Percentiles rank a stretch among this genome's conserved stretches.
Evolutionary conservation across 139 green algal species (phyloP).

Genomic region (Zygnema circumcarinatum): DNA sequence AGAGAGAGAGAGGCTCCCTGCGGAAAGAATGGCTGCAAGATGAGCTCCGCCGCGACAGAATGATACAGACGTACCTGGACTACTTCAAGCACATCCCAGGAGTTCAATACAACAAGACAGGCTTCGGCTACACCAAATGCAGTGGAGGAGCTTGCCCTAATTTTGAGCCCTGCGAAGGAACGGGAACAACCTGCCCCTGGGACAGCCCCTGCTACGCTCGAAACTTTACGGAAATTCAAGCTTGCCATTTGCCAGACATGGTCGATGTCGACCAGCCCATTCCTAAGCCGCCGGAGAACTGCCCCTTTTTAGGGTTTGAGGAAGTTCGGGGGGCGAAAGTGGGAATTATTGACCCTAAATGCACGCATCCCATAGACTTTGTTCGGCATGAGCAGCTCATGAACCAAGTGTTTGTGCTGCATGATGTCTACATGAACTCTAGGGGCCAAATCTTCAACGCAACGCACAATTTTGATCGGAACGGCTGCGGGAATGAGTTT

Average conservation of each 20-base stretch:
- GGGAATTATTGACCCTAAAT: background rate
- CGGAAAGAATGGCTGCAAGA: background rate
- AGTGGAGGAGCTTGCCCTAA: background rate
- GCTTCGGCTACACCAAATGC: background rate
- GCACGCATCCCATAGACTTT: background rate
- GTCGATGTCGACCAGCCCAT: background rate
- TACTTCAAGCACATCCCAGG: background rate
- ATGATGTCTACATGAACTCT: slow-evolving; percentile 35
- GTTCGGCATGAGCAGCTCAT: background rate
- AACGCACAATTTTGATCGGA: slow-evolving; percentile 22
- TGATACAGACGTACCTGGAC: background rate
- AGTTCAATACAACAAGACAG: background rate
- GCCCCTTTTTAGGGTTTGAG: background rate
- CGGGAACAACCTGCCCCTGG: background rate
- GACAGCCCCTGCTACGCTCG: background rate
- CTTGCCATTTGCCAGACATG: background rate
- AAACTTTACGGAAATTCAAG: background rate
- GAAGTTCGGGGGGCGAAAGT: background rate
- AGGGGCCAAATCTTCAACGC: slow-evolving; percentile 41
- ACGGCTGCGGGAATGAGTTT: slow-evolving; percentile 2
- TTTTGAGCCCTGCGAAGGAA: background rate
- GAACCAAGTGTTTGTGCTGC: slow-evolving; percentile 1
- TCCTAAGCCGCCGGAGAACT: background rate
- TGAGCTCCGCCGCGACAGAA: background rate
- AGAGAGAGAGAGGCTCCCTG: background rate